These are phyloP conservation scores for Colletotrichum spinosum DNA, from an alignment of 2,329 filamentous ascomycete species.

Conservation along the genomic window DNA sequence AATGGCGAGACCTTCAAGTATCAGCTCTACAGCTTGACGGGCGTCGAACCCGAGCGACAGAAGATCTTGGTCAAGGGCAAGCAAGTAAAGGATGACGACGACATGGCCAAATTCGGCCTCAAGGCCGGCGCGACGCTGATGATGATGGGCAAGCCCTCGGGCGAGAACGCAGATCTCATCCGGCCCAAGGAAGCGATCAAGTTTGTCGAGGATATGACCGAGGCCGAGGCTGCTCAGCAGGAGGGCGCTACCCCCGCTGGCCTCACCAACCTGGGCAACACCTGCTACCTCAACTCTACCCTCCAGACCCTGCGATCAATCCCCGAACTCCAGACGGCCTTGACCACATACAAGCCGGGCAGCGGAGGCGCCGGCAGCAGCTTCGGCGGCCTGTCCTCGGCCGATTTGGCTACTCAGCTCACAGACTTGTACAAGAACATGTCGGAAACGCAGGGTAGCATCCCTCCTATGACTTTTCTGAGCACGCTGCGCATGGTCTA, in stretches of 20 bases:
- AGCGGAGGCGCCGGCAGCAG: conserved; percentile 65
- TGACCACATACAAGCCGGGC: conserved; percentile 67
- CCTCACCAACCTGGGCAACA: conserved; percentile 93
- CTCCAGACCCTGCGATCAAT: conserved; percentile 91
- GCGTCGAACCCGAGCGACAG: conserved; percentile 95
- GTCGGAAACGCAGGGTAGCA: conserved; percentile 88
- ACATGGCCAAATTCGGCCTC: conserved; percentile 84
- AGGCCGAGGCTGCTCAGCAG: conserved; percentile 86
- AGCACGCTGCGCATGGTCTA: conserved; percentile 81
- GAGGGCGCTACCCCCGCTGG: conserved; percentile 89
- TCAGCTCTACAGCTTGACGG: conserved; percentile 94
- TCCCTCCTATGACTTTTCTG: conserved; percentile 85
- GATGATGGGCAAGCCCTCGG: conserved; percentile 94
- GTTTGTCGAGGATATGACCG: conserved; percentile 98
- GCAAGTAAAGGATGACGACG: conserved; percentile 94
- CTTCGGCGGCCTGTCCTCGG: conserved; percentile 25
- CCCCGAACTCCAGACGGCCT: conserved; percentile 87
- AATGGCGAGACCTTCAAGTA: conserved; percentile 95
- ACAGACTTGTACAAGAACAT: conserved; percentile 89
- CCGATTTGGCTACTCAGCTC: conserved; percentile 63
- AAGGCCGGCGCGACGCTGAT: conserved; percentile 90
- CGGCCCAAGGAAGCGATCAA: conserved; percentile 85
- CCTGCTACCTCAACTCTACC: conserved; percentile 98
- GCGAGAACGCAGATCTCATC: conserved; percentile 69
- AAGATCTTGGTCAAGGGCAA: conserved; percentile 96